phyloP scores from a whole-genome alignment of 768 basidiomycete species.

The Exsudoporus frostii region DNA sequence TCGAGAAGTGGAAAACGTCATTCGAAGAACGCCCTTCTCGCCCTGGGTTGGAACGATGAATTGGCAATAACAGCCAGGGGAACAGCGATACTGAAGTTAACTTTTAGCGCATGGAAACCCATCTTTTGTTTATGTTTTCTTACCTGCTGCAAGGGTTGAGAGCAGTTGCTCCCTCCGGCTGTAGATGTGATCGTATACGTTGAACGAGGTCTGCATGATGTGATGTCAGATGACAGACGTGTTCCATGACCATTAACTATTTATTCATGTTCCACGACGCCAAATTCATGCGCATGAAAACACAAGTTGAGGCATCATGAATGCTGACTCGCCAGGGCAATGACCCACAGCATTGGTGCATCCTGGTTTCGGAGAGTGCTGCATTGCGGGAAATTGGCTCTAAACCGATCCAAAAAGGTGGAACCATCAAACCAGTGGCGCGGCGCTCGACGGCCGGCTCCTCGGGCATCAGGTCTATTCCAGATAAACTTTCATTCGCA shows the following conservation, averaged over 20 bases:
- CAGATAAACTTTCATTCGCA: too few species aligned
- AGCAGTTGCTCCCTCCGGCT: background rate
- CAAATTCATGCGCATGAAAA: background rate
- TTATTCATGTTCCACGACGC: background rate
- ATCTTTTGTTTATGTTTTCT: background rate
- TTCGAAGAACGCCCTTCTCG: background rate
- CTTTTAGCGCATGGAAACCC: background rate
- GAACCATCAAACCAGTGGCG: too few species aligned
- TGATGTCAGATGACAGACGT: background rate
- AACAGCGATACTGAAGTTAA: background rate
- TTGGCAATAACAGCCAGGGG: background rate
- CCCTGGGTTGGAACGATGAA: too few species aligned
- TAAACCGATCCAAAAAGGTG: too few species aligned
- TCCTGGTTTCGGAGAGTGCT: too few species aligned
- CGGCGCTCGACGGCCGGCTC: too few species aligned
- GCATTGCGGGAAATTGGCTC: too few species aligned
- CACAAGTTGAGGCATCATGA: too few species aligned
- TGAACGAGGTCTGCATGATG: background rate
- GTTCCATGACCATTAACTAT: background rate
- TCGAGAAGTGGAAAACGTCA: slow-evolving; percentile 5
- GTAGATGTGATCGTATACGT: background rate
- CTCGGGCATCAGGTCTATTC: too few species aligned
- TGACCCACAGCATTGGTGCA: too few species aligned
- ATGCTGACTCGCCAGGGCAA: too few species aligned
- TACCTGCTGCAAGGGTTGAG: background rate